A percentile compares a stretch with the other conserved stretches of the same genome.
Conservation (phyloP, 768 basidiomycete species). For the Tylopilus sp. region DNA sequence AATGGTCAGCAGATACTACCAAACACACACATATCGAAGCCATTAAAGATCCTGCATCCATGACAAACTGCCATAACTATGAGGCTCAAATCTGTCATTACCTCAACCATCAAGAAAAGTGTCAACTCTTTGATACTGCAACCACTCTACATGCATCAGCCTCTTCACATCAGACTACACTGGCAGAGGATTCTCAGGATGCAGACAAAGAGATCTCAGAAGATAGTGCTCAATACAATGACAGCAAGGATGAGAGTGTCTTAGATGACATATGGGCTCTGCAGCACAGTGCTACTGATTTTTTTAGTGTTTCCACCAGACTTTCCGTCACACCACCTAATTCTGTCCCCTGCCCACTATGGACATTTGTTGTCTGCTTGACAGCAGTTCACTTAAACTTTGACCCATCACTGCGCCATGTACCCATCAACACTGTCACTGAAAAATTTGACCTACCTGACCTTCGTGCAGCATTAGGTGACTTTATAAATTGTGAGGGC, state of each 20-base stretch:
- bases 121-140: not conserved
- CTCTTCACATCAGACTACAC: no score
- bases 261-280: not conserved
- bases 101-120: not conserved
- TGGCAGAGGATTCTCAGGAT: no score
- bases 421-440: not conserved
- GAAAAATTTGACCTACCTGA: no score
- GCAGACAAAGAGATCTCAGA: no score
- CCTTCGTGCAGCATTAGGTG: no score
- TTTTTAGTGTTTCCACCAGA: not conserved
- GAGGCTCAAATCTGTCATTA: not conserved
- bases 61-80: not conserved
- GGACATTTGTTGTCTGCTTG: not conserved
- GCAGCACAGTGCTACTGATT: not conserved
- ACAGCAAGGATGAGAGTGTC: not conserved
- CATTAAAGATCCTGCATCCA: not conserved
- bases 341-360: not conserved
- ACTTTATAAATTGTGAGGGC: not conserved
- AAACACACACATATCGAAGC: no score
- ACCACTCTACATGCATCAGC: not conserved
- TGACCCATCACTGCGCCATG: rapidly evolving
- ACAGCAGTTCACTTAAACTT: not conserved
- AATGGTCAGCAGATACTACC: constrained; percentile 3
- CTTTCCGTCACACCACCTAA: not conserved
- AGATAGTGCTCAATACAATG: not conserved